Evolutionary conservation across 345 rosid species (phyloP), one percentile per base, ranked within the genome.

Genomic region (Toxicodendron radicans): DNA sequence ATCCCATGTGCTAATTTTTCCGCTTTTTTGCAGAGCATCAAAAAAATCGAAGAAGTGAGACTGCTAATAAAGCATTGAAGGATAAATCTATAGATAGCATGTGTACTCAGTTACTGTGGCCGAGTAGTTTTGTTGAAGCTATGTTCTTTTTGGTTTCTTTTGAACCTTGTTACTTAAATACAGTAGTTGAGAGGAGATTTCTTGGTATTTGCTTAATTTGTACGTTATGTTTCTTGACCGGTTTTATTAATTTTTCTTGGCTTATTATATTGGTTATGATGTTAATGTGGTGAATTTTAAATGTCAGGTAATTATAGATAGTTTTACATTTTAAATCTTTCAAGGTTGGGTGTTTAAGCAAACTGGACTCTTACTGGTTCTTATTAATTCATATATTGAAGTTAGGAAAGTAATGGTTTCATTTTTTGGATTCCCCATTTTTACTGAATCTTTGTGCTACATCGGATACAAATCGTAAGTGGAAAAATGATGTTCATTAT

Each of bases 41-140:
- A 85, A 84, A 83, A 83, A 79, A 81, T 80, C 88, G 9, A 90
- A 84, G 86, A 87, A 90, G 85, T 84, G 83, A 83, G 77, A 45
- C 24, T 10, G 32, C 59, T 51, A 18, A 35, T 52, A 41, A 61
- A 33, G 20, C 43, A 10, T 21, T 48, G 54, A 75, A 56, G 66
- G 70, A 33, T 77, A 48, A 5, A 63, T 54, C 27, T 38, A 20
- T 51, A 80, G 76, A 61, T 73, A 57, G 46, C 59, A 18, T 41
- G 9, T 53, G 49, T 41, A 46, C 64, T 53, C 68, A 24, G 75
- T 56, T 59, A 54, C 58, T 68, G 35, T 66, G 81, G 77, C 41
- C 71, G 74, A 57, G 60, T 78, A 65, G 80, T 75, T 82, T 70
- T 73, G 67, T 64, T n/a, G 33, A 71, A 71, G 43, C 67, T 41